A percentile compares a stretch with the other conserved stretches of the same genome.
These are phyloP conservation scores for Chaetomidium leptoderma DNA, from an alignment of 495 filamentous ascomycete species.

Conservation along the genomic window DNA sequence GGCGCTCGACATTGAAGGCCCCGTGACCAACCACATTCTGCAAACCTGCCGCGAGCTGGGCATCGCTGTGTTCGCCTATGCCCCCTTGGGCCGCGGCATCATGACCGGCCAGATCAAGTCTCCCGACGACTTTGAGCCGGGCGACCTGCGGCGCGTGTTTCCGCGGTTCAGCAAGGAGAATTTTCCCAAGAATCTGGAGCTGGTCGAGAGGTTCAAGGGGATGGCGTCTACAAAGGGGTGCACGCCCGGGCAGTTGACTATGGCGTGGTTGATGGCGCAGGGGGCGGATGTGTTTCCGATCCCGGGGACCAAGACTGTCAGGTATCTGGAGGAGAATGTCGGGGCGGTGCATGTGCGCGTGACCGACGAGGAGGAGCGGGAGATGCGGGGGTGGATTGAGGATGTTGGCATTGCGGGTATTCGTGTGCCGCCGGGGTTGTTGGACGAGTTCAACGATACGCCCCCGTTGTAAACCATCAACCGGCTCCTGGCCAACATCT, in stretches of 20 bases:
- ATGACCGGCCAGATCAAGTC: constrained; percentile 38
- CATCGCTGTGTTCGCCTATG: constrained; percentile 44
- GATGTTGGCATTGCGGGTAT: constrained; percentile 14
- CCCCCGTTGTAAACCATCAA: constrained; percentile 19
- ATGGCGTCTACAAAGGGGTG: constrained; percentile 47
- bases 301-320: constrained; percentile 55
- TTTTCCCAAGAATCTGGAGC: constrained; percentile 49
- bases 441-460: constrained; percentile 25
- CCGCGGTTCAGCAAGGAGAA: constrained; percentile 52
- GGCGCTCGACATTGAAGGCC: constrained; percentile 42
- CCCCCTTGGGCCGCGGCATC: constrained; percentile 48
- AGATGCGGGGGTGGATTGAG: constrained; percentile 35
- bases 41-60: constrained; percentile 47
- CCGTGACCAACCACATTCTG: constrained; percentile 34
- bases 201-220: constrained; percentile 46
- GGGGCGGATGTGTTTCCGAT: constrained; percentile 53
- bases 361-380: constrained; percentile 41
- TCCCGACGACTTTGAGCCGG: constrained; percentile 36
- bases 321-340: constrained; percentile 56
- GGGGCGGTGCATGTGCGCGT: constrained; percentile 44
- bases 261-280: constrained; percentile 57
- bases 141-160: constrained; percentile 36
- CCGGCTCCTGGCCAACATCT: too few relatives aligned
- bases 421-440: constrained; percentile 14
- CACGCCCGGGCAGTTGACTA: constrained; percentile 47